Conservation (phyloP, 352 stramenopile species). For the Globisporangium sylvaticum region DNA sequence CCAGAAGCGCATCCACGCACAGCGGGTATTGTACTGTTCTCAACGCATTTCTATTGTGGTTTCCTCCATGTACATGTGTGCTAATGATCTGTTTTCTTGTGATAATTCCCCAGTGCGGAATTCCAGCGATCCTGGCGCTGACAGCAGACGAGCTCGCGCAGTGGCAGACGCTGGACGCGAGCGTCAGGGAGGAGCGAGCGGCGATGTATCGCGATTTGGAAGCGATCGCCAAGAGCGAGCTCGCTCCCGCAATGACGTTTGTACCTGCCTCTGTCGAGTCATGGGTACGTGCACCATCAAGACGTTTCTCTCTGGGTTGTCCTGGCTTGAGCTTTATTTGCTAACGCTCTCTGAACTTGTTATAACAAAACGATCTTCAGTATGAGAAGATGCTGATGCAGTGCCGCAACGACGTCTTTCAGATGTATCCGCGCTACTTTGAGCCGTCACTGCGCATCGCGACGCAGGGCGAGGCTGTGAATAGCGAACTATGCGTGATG, state of each 20-base stretch:
- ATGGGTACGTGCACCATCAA: slow-evolving; percentile 22
- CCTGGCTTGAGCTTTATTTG: not conserved
- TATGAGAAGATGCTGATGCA: slow-evolving; percentile 36
- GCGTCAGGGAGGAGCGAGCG: slow-evolving; percentile 38
- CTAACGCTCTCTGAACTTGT: not conserved
- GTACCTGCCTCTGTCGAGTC: slow-evolving; percentile 19
- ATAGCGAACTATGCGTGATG: slow-evolving; percentile 16
- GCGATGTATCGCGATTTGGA: slow-evolving; percentile 17
- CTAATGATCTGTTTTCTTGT: not conserved
- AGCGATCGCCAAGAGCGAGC: slow-evolving; percentile 22
- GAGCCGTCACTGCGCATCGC: slow-evolving; percentile 34
- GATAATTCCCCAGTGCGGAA: slow-evolving; percentile 30
- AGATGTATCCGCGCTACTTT: slow-evolving; percentile 64
- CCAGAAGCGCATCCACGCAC: slow-evolving; percentile 35
- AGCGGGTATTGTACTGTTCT: slow-evolving; percentile 31
- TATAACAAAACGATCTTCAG: slow-evolving; percentile 1
- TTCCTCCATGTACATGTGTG: not conserved
- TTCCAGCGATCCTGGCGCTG: slow-evolving; percentile 54
- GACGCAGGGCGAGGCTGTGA: slow-evolving; percentile 15
- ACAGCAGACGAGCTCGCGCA: slow-evolving; percentile 30
- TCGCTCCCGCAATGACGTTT: slow-evolving; percentile 12
- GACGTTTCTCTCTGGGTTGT: not conserved
- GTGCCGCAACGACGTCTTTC: slow-evolving; percentile 57
- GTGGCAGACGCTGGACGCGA: slow-evolving; percentile 35
- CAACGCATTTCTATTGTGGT: not conserved